Base-by-base conservation (phyloP, 805 yeast genomes). In the Peterozyma toletana region DNA sequence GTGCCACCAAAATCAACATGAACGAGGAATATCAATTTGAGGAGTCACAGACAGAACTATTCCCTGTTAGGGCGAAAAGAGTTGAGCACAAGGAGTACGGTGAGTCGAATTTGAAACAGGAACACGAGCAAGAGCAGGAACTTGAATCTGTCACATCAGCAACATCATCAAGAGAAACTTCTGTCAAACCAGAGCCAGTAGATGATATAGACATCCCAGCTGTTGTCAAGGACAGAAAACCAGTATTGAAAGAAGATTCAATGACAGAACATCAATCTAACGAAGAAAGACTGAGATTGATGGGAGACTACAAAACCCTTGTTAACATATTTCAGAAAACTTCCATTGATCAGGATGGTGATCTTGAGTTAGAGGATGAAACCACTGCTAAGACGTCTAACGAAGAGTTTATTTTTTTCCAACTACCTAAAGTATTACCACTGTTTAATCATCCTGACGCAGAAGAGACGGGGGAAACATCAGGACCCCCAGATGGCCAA, bases 1-100 rank as follows among this genome's bases (percentile, higher is more conserved):
- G 63, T 35, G 54, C 58, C 14, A 63, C 77, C 3, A 74, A 64
- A 53, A 79, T 82, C 49, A 75, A 83, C 59, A 80, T 83, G 85
- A 79, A 78, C 44, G 71, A 73, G 53, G 82, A 74, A 40, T 78
- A 78, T 49, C 64, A 63, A 29, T 70, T 75, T 51, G 74, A 68
- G 17, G 77, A 66, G 21, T 67, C 63, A n/a, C 82, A 77, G 43
- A 69, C 79, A 0, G 72, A 67, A 15, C 58, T 82, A 30, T 82
- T 84, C 66, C 91, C 91, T 0, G 81, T 84, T 4, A 73, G 89
- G 52, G 86, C 91, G 1, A 68, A 68, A 9, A 71, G 88, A 60
- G 63, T 67, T 10, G 71, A 68, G 30, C 71, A 67, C 43, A 64
- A 61, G 33, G 72, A 59, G 33, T 55, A 54, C 30, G 64, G 63